A percentile compares a stretch with the other conserved stretches of the same genome.
Evolutionary conservation across 129 eudicot species (phyloP).

Genomic region (Flaveria linearis): DNA sequence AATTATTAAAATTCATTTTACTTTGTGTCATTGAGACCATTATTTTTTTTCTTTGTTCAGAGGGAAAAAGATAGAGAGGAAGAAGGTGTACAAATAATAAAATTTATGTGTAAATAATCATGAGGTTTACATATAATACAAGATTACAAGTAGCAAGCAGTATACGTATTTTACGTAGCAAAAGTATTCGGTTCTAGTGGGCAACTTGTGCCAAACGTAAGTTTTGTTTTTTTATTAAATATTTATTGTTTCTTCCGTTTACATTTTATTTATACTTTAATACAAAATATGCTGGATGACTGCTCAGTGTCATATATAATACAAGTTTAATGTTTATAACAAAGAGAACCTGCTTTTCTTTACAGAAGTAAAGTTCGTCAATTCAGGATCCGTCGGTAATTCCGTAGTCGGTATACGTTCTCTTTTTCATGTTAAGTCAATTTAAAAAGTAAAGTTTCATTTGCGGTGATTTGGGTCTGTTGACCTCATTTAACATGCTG

Average conservation of each 20-base stretch:
- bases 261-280: neutral
- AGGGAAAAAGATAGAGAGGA: too few species aligned
- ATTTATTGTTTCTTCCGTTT: neutral
- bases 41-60: too few species aligned
- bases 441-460: neutral
- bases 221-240: neutral
- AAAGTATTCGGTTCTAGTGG: slow-evolving; percentile 8
- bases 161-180: neutral
- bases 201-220: slow-evolving; percentile 26
- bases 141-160: slow-evolving; percentile 17
- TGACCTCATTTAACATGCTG: too few species aligned
- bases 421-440: neutral
- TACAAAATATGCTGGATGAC: neutral
- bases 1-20: too few species aligned
- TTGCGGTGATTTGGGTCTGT: neutral
- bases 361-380: neutral
- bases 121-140: neutral
- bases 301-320: too few species aligned
- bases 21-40: too few species aligned
- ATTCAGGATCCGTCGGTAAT: neutral
- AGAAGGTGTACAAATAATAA: too few species aligned
- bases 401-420: too few species aligned
- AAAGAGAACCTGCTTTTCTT: neutral
- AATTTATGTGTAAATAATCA: too few species aligned
- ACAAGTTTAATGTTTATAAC: too few species aligned